A percentile compares a stretch with the other conserved stretches of the same genome.
phyloP scores from a whole-genome alignment of 768 basidiomycete species.

The Tulasnella sp. region DNA sequence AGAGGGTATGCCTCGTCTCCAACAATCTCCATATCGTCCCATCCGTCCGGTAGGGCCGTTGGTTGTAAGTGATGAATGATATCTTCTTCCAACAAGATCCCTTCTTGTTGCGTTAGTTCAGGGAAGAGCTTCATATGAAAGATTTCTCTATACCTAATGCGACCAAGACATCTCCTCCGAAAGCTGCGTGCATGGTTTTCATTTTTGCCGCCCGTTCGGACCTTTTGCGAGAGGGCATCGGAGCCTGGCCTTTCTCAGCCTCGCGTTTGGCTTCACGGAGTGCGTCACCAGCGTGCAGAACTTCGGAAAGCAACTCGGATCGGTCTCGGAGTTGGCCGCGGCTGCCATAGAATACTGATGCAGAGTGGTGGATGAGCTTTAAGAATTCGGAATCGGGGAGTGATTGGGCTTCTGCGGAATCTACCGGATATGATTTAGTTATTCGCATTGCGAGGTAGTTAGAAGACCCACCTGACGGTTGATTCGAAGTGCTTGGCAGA shows the following conservation, averaged over 20 bases:
- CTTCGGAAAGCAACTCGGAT: neutral
- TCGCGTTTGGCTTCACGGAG: constrained; percentile 20
- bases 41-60: constrained; percentile 31
- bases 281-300: neutral
- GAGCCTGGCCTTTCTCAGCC: constrained; percentile 28
- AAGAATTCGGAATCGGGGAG: constrained; percentile 28
- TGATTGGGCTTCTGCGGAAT: neutral
- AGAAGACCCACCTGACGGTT: neutral
- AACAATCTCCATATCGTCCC: constrained; percentile 30
- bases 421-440: neutral
- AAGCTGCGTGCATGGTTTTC: constrained; percentile 59
- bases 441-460: neutral
- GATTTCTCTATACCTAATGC: constrained; percentile 43
- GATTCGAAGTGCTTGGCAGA: neutral
- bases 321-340: constrained; percentile 23
- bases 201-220: constrained; percentile 12
- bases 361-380: constrained; percentile 41
- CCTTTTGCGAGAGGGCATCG: constrained; percentile 18
- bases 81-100: constrained; percentile 59
- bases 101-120: constrained; percentile 25
- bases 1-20: constrained; percentile 38
- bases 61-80: constrained; percentile 35
- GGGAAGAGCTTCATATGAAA: neutral
- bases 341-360: constrained; percentile 44
- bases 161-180: constrained; percentile 64